Evolutionary conservation across 140 eudicot species (phyloP), one percentile per base, ranked within the genome.

Genomic region (Anethum foeniculum): DNA sequence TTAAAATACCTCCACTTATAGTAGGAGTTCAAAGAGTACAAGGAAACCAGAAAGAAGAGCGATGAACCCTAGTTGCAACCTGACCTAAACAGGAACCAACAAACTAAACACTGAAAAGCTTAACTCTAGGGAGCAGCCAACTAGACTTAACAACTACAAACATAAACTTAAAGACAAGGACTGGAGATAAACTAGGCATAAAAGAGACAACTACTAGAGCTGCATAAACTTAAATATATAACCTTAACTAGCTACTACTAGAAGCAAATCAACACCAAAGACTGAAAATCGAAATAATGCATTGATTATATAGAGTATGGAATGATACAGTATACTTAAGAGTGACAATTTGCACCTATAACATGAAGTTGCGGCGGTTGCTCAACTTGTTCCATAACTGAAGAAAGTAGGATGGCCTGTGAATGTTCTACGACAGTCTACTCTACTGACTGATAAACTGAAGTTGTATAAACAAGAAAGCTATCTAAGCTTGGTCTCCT

Each of bases 311-410:
- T 5, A 64, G 19, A 64, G 41, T 13, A 28, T 10, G 10, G 5
- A 0, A 64, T 6, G 51, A 47, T 47, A 47, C 51, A 41, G 15
- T 11, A 27, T 64, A 27, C 3, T 65, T 34, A 32, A 41, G 7
- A 10, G 38, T 5, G 47, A 69, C 14, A 23, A 16, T 34, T 0
- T 12, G 75, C 44, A 69, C 75, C 46, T 69, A 36, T 34, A 7
- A 69, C 75, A 36, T 69, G 46, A 36, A 69, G 75, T 69, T 69
- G 75, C 47, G 47, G 46, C 47, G 21, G 75, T 69, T 69, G 75
- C 12, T 28, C 25, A 36, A 38, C 75, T 69, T 69, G 46, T 36
- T 69, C 75, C 75, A 69, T 69, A 6, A 69, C 44, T 69, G 75
- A 36, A 69, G 44, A 38, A 36, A 69, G 44, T 0, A 18, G 43